Percentiles rank a stretch among this genome's conserved stretches.
Evolutionary conservation across 1,284 basidiomycete genomes (phyloP).

Genomic region (Phellinidium pouzarii): DNA sequence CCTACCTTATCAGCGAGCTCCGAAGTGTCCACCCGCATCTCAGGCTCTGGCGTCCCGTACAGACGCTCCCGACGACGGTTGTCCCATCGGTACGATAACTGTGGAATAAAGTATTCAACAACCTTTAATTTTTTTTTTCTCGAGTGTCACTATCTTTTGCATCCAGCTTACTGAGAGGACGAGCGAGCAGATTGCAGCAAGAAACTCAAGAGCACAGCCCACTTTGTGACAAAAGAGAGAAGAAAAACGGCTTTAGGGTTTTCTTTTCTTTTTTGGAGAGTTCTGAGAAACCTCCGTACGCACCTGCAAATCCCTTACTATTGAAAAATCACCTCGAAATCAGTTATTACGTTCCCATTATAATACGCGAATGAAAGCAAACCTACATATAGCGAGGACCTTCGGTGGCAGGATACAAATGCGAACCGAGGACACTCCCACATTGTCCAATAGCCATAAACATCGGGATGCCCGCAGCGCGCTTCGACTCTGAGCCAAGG

Average conservation of each 20-base stretch:
- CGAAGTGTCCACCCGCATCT: conserved; percentile 54
- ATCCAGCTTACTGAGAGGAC: conserved; percentile 42
- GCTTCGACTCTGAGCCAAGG: conserved; percentile 71
- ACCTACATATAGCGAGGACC: conserved; percentile 55
- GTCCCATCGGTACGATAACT: conserved; percentile 59
- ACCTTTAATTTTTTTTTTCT: neutral
- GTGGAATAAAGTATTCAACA: neutral
- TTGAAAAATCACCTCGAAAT: neutral
- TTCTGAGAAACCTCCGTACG: conserved; percentile 19
- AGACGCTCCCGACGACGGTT: conserved; percentile 49
- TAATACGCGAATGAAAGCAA: conserved; percentile 19
- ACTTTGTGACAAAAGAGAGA: conserved; percentile 29
- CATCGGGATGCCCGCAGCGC: conserved; percentile 65
- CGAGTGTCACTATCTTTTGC: neutral
- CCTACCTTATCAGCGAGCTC: conserved; percentile 61
- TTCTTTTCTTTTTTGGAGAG: neutral
- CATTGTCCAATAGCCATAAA: conserved; percentile 73
- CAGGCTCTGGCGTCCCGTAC: conserved; percentile 45
- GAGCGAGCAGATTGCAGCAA: conserved; percentile 47
- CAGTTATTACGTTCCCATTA: neutral
- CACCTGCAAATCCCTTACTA: conserved; percentile 60
- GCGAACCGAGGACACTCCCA: conserved; percentile 66
- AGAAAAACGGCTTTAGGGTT: neutral
- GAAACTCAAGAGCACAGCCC: conserved; percentile 48
- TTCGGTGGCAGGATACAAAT: conserved; percentile 59